Conservation (phyloP, 202 grass and related monocot genomes). For the Zoysia matrella region DNA sequence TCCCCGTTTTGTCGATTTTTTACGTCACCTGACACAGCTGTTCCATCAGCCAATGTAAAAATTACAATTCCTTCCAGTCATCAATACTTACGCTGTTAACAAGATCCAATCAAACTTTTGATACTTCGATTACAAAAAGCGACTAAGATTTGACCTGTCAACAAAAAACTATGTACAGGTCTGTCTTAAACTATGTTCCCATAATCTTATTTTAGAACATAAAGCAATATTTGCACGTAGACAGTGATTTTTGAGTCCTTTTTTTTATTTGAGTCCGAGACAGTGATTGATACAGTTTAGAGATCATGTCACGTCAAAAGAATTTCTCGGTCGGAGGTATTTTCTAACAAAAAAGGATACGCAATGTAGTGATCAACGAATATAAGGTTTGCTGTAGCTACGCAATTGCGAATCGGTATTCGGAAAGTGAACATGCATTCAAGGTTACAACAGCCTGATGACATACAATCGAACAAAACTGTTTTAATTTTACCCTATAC, state of each 20-base stretch:
- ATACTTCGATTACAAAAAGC: neutral
- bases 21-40: too few relatives aligned
- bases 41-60: too few relatives aligned
- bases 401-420: neutral
- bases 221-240: too few relatives aligned
- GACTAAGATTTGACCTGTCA: too few relatives aligned
- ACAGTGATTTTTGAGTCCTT: too few relatives aligned
- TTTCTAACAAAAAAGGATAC: neutral
- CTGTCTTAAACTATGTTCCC: neutral
- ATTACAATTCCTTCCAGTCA: neutral
- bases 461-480: constrained; percentile 14
- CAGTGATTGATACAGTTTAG: neutral
- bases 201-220: neutral
- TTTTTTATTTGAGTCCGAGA: too few relatives aligned
- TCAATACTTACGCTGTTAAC: neutral
- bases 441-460: constrained; percentile 34
- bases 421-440: neutral
- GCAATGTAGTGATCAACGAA: neutral
- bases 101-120: neutral
- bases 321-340: neutral
- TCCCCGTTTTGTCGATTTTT: neutral
- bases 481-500: neutral
- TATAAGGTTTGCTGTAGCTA: neutral
- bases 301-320: neutral
- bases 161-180: neutral